These are phyloP conservation scores for Amanita molliuscula DNA, from an alignment of 768 basidiomycete genomes.

Conservation along the genomic window DNA sequence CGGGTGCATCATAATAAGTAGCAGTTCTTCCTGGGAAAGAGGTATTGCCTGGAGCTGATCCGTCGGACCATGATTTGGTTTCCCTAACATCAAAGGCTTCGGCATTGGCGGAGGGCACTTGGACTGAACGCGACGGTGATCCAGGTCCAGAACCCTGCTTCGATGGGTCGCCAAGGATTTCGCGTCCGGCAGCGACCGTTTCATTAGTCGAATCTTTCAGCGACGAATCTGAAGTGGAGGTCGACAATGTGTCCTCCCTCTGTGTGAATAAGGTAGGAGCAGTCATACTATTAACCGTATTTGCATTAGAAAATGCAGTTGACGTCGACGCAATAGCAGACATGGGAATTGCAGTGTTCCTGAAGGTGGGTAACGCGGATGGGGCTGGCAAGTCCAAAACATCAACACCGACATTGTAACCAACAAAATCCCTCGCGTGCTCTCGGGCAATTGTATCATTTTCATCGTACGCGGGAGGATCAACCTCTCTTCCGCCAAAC, in stretches of 20 bases:
- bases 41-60: not conserved
- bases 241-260: constrained; percentile 17
- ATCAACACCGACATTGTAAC: constrained; percentile 10
- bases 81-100: not conserved
- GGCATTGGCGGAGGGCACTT: not conserved
- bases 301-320: not conserved
- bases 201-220: not conserved
- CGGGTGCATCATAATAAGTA: not conserved
- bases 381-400: constrained; percentile 38
- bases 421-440: not conserved
- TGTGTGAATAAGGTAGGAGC: constrained; percentile 1
- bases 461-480: constrained; percentile 2
- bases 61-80: not conserved
- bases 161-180: not conserved
- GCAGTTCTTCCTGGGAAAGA: not conserved
- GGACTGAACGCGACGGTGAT: not conserved
- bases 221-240: constrained; percentile 11
- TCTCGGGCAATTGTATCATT: constrained; percentile 4
- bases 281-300: not conserved
- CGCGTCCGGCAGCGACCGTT: not conserved
- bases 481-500: not conserved
- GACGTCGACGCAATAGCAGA: constrained; percentile 4
- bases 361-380: constrained; percentile 28
- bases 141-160: not conserved
- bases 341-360: constrained; percentile 1